Base-by-base conservation (phyloP, 2,329 filamentous ascomycete genomes). In the Colletotrichum tropicale region DNA sequence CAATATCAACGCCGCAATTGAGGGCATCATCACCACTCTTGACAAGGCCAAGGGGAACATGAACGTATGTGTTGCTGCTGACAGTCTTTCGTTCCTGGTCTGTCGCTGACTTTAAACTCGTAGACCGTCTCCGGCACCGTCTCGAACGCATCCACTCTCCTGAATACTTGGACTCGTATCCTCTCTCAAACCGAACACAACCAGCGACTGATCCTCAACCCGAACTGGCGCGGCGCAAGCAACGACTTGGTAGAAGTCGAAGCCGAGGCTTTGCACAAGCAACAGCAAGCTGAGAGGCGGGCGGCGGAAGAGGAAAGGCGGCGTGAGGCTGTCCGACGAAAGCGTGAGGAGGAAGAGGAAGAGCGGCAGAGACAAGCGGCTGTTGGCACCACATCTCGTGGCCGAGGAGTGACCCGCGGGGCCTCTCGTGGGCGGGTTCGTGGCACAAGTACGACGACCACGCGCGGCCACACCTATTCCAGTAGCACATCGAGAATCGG, bases 101-200 rank as follows among this genome's bases (percentile, higher is more conserved):
- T 38, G 52, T 75, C 66, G 62, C 80, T 74, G 32, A 79, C 71
- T 24, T 64, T 62, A 21, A 10, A 75, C 7, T 32, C 24, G 32
- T 67, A 95, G 94, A 98, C 94, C 28, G 96, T 98, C 43, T 94
- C 94, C 70, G 91, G 91, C 77, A 98, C 97, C 5, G 96, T 98
- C 56, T 91, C 91, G 78, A 96, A 96, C 71, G 96, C 97, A 5
- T 98, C 96, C 16, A 94, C 94, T 2, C 91, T 99, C 16, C 92
- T 99, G 36, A 96, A 98, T 80, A 98, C 96, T 18, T 99, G 96
- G 96, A 98, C 96, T 10, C 93, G 96, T 68, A 98, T 99, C 78
- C 91, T 99, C 15, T 97, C 95, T 8, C 97, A 99, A 85, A 98
- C 97, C 6, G 97, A 99, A 85, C 97, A 99, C 85, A 98, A 98